Evolutionary conservation across 768 basidiomycete species (phyloP).

Genomic region (Lentinula lateritia): DNA sequence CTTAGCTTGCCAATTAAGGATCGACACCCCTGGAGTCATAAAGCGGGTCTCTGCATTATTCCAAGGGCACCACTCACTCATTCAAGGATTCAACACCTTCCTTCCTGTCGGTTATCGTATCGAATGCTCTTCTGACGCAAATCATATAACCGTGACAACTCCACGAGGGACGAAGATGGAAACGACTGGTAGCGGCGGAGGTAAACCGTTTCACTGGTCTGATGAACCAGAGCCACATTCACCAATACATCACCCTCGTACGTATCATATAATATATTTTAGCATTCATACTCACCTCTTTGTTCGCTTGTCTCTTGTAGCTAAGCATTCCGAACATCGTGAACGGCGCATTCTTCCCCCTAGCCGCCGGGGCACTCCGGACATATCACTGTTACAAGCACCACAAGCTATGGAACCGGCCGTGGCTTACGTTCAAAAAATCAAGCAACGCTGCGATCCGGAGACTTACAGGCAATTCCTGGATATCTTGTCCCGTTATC

Average conservation of each 20-base stretch:
- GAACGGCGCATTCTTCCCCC: slow-evolving; percentile 8
- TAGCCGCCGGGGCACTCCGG: slow-evolving; percentile 22
- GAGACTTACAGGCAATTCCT: slow-evolving; percentile 81
- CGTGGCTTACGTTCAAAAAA: slow-evolving; percentile 93
- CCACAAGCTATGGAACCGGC: slow-evolving; percentile 63
- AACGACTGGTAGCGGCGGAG: slow-evolving; percentile 42
- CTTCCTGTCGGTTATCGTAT: slow-evolving; percentile 93
- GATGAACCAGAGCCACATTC: slow-evolving; percentile 14
- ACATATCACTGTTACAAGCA: slow-evolving; percentile 26
- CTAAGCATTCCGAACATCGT: slow-evolving; percentile 14
- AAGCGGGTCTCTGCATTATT: slow-evolving; percentile 92
- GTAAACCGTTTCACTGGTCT: slow-evolving; percentile 33
- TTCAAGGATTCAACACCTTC: slow-evolving; percentile 98
- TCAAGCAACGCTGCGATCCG: slow-evolving; percentile 89
- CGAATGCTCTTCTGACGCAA: slow-evolving; percentile 63
- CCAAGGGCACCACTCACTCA: slow-evolving; percentile 82
- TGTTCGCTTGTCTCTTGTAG: slow-evolving; percentile 10
- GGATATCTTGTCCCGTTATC: slow-evolving; percentile 65
- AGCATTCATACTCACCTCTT: not conserved
- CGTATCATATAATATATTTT: not conserved
- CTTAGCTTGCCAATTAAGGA: slow-evolving; percentile 40
- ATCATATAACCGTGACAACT: slow-evolving; percentile 73
- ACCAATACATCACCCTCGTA: not conserved
- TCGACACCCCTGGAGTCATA: slow-evolving; percentile 97
- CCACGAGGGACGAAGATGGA: slow-evolving; percentile 62